A percentile compares a stretch with the other conserved stretches of the same genome.
These are phyloP conservation scores for Phanerochaete carnosa DNA, from an alignment of 768 basidiomycete genomes.

Conservation along the genomic window DNA sequence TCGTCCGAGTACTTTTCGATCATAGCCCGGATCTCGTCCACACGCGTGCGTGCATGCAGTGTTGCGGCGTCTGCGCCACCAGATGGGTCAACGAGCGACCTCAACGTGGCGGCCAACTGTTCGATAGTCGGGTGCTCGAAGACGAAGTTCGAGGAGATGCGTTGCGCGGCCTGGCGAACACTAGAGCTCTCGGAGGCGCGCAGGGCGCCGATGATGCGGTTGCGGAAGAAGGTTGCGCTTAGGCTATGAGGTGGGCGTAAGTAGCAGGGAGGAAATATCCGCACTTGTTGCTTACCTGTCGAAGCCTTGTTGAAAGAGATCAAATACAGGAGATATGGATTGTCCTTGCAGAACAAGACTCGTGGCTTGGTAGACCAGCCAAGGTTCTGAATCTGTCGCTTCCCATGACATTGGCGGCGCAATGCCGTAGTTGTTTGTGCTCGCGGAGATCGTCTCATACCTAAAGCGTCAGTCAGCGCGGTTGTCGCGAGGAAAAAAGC, in stretches of 20 bases:
- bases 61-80: neutral
- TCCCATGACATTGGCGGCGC: slow-evolving; percentile 12
- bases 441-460: slow-evolving; percentile 12
- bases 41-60: neutral
- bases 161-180: neutral
- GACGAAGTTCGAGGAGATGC: slow-evolving; percentile 1
- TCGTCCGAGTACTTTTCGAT: slow-evolving; percentile 5
- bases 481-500: neutral
- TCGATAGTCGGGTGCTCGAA: slow-evolving; percentile 10
- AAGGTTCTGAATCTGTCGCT: neutral
- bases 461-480: slow-evolving; percentile 3
- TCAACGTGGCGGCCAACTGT: neutral
- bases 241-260: neutral
- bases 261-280: neutral
- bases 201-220: slow-evolving; percentile 7
- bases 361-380: slow-evolving; percentile 14
- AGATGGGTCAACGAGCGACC: neutral
- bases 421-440: slow-evolving; percentile 8
- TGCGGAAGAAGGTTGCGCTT: slow-evolving; percentile 11
- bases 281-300: slow-evolving; percentile 8
- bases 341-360: slow-evolving; percentile 9
- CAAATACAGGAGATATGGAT: neutral
- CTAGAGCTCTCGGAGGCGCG: neutral
- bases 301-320: slow-evolving; percentile 15
- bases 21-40: neutral